phyloP scores from a whole-genome alignment of 768 basidiomycete species.

The Imleria badia region DNA sequence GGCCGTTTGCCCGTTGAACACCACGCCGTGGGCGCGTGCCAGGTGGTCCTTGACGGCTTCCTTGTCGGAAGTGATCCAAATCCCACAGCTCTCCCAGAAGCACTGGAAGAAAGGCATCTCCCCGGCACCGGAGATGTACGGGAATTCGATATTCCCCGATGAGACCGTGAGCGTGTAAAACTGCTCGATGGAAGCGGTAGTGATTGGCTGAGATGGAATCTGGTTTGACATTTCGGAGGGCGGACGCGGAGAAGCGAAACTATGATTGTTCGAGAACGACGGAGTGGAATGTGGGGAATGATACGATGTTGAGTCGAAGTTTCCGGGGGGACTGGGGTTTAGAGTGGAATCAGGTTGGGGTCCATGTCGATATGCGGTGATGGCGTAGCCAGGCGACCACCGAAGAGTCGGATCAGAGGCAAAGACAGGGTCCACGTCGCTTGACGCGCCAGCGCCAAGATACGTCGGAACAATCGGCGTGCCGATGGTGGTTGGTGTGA shows the following conservation, averaged over 20 bases:
- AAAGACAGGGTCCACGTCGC: background rate
- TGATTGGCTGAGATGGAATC: background rate
- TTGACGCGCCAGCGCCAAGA: background rate
- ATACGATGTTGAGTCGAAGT: background rate
- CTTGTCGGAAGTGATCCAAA: constrained; percentile 20
- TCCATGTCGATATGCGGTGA: background rate
- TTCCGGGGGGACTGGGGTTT: background rate
- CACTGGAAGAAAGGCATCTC: constrained; percentile 18
- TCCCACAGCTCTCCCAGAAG: constrained; percentile 12
- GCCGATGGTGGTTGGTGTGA: background rate
- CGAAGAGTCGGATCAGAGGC: background rate
- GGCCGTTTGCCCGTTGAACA: background rate
- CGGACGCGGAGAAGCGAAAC: background rate
- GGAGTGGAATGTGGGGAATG: background rate
- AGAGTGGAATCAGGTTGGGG: background rate
- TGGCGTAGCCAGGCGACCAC: background rate
- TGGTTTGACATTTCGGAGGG: background rate
- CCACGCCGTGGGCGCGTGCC: constrained; percentile 6
- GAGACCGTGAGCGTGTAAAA: constrained; percentile 4
- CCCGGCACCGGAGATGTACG: background rate
- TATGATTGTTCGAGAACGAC: background rate
- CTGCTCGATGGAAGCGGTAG: background rate
- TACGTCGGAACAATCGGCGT: constrained; percentile 8
- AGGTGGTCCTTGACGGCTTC: constrained; percentile 17
- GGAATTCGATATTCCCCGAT: constrained; percentile 7